Conservation (phyloP, 2,329 filamentous ascomycete genomes). For the Sclerotinia borealis region DNA sequence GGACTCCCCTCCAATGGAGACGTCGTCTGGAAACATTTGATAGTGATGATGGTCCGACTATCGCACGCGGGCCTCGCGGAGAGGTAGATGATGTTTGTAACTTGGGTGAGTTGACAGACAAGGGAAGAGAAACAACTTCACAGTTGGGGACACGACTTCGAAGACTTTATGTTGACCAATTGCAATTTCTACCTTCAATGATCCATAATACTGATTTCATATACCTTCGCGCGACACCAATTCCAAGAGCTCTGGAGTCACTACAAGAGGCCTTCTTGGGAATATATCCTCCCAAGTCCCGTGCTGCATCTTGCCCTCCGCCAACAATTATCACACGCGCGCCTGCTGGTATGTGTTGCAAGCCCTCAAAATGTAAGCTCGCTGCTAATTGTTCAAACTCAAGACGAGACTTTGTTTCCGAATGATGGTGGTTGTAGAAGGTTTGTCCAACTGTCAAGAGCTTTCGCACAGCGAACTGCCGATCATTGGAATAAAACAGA, state of each 20-base stretch:
- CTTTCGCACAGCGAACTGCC: conserved; percentile 67
- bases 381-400: background rate
- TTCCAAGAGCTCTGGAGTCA: conserved; percentile 71
- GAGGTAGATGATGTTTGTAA: conserved; percentile 79
- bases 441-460: conserved; percentile 61
- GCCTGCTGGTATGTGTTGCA: conserved; percentile 34
- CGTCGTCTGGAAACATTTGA: conserved; percentile 81
- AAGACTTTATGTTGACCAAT: conserved; percentile 66
- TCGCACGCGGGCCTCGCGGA: conserved; percentile 61
- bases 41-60: conserved; percentile 58
- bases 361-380: background rate
- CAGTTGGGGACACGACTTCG: conserved; percentile 63
- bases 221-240: conserved; percentile 68
- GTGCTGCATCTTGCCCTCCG: conserved; percentile 48
- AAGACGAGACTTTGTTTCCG: conserved; percentile 72
- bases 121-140: conserved; percentile 65
- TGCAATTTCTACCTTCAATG: conserved; percentile 60
- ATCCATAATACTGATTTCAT: conserved; percentile 53
- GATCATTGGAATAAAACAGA: conserved; percentile 67
- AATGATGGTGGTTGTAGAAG: conserved; percentile 70
- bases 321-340: conserved; percentile 61
- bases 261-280: conserved; percentile 70
- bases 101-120: conserved; percentile 69
- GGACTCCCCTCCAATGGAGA: conserved; percentile 46
- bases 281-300: conserved; percentile 57